Base-by-base conservation (phyloP, 2,329 filamentous ascomycete genomes). In the Truncatella angustata region DNA sequence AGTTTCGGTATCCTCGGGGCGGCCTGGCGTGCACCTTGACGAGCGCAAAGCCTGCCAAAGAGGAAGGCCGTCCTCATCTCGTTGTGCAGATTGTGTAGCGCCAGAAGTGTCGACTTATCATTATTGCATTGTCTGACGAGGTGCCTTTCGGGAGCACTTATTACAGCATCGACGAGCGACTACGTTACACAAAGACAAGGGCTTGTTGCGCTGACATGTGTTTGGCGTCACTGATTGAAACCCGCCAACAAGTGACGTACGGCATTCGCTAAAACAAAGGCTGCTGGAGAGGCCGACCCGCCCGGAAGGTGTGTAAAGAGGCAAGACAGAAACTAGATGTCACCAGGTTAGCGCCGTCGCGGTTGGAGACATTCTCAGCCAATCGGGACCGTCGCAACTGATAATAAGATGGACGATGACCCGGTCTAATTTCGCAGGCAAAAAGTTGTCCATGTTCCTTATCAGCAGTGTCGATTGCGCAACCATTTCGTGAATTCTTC, bases 31-130 rank as follows among this genome's bases (percentile, higher is more conserved):
- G 42, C 23, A 30, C 40, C 40, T 44, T n/a, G 40, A 30, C 66
- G 77, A 60, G 71, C 65, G 66, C 71, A 76, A 56, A 73, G 65
- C 60, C 75, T 73, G 68, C 74, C 68, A 37, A 76, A 56, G 52
- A 69, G 58, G 60, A 74, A 67, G 58, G 66, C 69, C 63, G 69
- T 62, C 64, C 73, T 77, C 77, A 81, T 80, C 56, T 69, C 71
- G 70, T 58, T 37, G 39, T 21, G 24, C 26, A 42, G 45, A n/a
- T 23, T 14, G 26, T 32, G 34, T n/a, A 35, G 11, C 20, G 20
- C 39, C 32, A n/a, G 16, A 16, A 47, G 24, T 18, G 34, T n/a
- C 32, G 30, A 47, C 26, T 35, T 39, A 20, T 46, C 36, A 51
- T 59, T 53, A 47, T 55, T 43, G 51, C 47, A 51, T n/a, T n/a